Conservation (phyloP, 2,329 filamentous ascomycete genomes). For the Fusarium bulbicola region DNA sequence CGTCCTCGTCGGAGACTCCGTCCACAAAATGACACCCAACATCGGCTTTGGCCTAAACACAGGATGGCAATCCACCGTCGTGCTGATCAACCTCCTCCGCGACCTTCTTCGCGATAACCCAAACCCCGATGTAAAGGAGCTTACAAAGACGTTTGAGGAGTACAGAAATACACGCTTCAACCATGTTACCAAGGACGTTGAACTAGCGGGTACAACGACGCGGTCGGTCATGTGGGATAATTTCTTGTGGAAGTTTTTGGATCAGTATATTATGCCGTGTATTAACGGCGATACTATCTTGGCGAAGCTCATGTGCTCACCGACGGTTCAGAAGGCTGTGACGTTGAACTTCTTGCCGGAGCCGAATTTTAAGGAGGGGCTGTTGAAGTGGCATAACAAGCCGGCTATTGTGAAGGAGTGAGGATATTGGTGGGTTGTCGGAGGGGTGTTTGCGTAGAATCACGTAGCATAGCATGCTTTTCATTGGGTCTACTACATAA, state of each 20-base stretch:
- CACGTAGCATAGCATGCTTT: neutral
- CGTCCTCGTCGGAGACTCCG: constrained; percentile 27
- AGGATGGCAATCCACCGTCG: constrained; percentile 27
- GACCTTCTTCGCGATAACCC: neutral
- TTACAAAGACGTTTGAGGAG: constrained; percentile 3
- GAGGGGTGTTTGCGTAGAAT: neutral
- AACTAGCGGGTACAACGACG: constrained; percentile 15
- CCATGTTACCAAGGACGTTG: constrained; percentile 6
- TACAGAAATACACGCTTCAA: neutral
- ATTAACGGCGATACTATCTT: constrained; percentile 23
- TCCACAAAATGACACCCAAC: constrained; percentile 34
- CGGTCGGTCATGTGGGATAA: constrained; percentile 28
- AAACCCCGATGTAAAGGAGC: neutral
- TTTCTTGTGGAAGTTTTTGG: constrained; percentile 10
- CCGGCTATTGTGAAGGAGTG: neutral
- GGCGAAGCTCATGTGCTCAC: constrained; percentile 26
- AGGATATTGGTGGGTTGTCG: fast-evolving
- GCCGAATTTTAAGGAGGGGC: constrained; percentile 10
- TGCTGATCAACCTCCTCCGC: constrained; percentile 15
- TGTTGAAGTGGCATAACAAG: constrained; percentile 23
- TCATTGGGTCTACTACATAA: neutral
- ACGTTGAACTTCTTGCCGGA: constrained; percentile 26
- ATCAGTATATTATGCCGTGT: constrained; percentile 24
- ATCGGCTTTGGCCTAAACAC: constrained; percentile 31
- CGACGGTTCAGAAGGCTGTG: constrained; percentile 16